Conservation (phyloP, 176 grass and related monocot genomes). For the Poa annua region DNA sequence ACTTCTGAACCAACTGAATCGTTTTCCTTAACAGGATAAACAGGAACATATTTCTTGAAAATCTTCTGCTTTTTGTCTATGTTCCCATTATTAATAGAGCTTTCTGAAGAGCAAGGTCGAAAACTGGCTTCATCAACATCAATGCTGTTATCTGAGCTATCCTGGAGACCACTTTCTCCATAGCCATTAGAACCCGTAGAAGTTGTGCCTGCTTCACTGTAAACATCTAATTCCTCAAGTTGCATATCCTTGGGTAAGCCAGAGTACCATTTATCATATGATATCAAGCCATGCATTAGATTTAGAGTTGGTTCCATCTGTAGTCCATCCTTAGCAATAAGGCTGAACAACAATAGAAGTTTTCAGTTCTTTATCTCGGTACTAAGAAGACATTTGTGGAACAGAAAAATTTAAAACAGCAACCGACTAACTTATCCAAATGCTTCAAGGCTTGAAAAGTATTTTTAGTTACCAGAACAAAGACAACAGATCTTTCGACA, state of each 20-base stretch:
- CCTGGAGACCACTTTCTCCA: slow-evolving; percentile 40
- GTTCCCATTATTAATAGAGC: slow-evolving; percentile 52
- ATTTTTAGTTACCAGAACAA: background rate
- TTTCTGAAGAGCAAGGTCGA: slow-evolving; percentile 54
- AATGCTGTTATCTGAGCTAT: slow-evolving; percentile 57
- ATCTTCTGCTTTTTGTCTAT: slow-evolving; percentile 37
- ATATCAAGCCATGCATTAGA: slow-evolving; percentile 72
- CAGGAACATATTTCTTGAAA: slow-evolving; percentile 20
- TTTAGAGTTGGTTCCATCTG: slow-evolving; percentile 58
- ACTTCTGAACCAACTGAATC: slow-evolving; percentile 41
- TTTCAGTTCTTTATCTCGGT: background rate
- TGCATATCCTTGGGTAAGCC: slow-evolving; percentile 67
- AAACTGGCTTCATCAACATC: slow-evolving; percentile 41
- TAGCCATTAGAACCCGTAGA: slow-evolving; percentile 31
- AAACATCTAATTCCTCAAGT: slow-evolving; percentile 54
- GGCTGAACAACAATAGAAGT: slow-evolving; percentile 49
- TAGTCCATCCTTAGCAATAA: slow-evolving; percentile 44
- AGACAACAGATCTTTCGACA: background rate
- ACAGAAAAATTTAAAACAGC: background rate
- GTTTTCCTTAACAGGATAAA: slow-evolving; percentile 40
- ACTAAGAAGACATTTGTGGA: background rate
- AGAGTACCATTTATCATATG: slow-evolving; percentile 77
- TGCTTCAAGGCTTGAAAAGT: background rate
- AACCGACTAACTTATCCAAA: slow-evolving; percentile 26
- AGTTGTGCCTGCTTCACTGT: slow-evolving; percentile 33